Evolutionary conservation across 148 eudicot species (phyloP), one percentile per base, ranked within the genome.

Genomic region (Chenopodium quinoa): DNA sequence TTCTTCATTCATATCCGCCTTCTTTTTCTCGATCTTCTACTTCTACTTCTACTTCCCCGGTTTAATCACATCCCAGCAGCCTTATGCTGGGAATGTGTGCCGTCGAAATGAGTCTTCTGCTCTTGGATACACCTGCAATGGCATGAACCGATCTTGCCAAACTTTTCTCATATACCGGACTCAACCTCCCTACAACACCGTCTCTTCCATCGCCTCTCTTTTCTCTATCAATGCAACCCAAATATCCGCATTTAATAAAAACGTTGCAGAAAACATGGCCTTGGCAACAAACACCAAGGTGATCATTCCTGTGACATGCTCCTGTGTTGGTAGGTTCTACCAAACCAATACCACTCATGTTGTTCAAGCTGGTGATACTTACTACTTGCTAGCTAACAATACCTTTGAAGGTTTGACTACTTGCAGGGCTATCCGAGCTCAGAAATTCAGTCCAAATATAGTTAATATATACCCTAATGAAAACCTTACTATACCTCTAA

Each of bases 121-220:
- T 46, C 85, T 83, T 14, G 98, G 97, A 13, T 95, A 91, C 85
- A 58, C 75, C 84, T 93, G 97, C 86, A 95, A 95, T 86, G 98
- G 97, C 75, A 66, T 81, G 3, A 68, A 83, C 60, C 87, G 13
- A 37, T 84, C 74, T 13, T 95, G 98, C 89, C 87, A 88, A 46
- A 83, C 97, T 56, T 95, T 88, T 74, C 89, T 95, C 83, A 83
- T 90, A 71, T 95, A 86, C 91, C 73, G 92, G 64, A 88, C 94
- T 4, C 82, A 81, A 25, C 87, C 88, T 52, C 89, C 89, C 23
- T 91, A 81, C 88, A 84, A 83, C 87, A 85, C 86, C 3, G 83
- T 92, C 65, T 81, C 94, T 63, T 73, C 94, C 73, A 91, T 93
- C 37, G 87, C 98, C 2, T 22, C 47, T 25, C 89, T 95, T 58